Evolutionary conservation across 225 moss, liverwort and hornwort genomes (phyloP), one percentile per base, ranked within the genome.

Genomic region (Takakia lepidozioides): DNA sequence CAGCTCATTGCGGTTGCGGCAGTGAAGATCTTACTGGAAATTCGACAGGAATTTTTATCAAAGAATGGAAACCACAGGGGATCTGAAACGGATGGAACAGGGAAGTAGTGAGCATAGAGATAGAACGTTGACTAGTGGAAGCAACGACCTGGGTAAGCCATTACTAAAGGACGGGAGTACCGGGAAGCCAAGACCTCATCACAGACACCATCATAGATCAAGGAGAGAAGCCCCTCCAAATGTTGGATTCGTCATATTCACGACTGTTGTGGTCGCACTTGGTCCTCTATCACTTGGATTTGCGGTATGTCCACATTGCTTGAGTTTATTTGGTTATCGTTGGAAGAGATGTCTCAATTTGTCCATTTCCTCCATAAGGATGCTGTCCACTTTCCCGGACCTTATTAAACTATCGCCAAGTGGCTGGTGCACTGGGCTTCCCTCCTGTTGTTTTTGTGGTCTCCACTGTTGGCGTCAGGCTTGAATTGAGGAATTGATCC

Each of bases 211-310:
- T 32, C 28, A 56, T 19, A 56, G 72, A 24, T 72, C 72, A 15
- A 46, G 77, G 61, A 49, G 77, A 26, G 77, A 77, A 29, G 59
- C 51, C 4, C 25, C 65, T 42, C 78, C 78, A 30, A 35, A 72
- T 43, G 72, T 68, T 1, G 58, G 32, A 48, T 73, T 58, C 27
- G 65, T 65, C 21, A 56, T 66, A 38, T 65, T 78, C n/a, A 63
- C 84, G 0, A 92, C 92, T 29, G 72, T 82, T 55, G 69, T 82
- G 48, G 80, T 74, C 7, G 84, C 81, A 41, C 53, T 92, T 50
- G 87, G 80, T 8, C 68, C 76, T 48, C 54, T 78, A 10, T 62
- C 79, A 3, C 49, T 84, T 52, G 92, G 92, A 27, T 87, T 67
- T 43, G 74, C 64, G 67, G 92, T 92, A 62, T 29, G 64, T 45